phyloP scores from a whole-genome alignment of 2,329 filamentous ascomycete species.

The Aspergillus sp. region DNA sequence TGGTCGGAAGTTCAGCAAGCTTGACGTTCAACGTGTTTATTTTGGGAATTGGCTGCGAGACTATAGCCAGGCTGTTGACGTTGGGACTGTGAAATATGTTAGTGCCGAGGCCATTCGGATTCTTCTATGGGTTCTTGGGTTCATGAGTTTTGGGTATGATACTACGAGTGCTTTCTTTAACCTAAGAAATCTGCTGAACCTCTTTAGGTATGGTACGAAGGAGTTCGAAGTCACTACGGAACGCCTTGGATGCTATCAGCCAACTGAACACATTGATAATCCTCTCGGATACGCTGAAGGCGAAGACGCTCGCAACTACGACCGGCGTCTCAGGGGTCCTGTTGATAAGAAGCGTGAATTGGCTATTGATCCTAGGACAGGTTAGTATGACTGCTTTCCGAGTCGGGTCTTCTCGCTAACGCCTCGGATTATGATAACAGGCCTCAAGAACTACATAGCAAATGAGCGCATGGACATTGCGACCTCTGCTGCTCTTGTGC shows the following conservation, averaged over 20 bases:
- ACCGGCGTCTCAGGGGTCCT: slow-evolving; percentile 75
- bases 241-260: slow-evolving; percentile 76
- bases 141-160: slow-evolving; percentile 77
- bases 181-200: background rate
- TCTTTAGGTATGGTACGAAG: slow-evolving; percentile 59
- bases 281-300: slow-evolving; percentile 87
- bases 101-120: slow-evolving; percentile 89
- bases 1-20: slow-evolving; percentile 82
- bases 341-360: slow-evolving; percentile 78
- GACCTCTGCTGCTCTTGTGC: slow-evolving; percentile 76
- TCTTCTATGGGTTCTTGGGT: slow-evolving; percentile 82
- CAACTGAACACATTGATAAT: slow-evolving; percentile 80
- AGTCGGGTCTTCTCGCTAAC: background rate
- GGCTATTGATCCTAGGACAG: slow-evolving; percentile 70
- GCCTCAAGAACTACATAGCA: slow-evolving; percentile 91
- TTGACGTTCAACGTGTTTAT: slow-evolving; percentile 85
- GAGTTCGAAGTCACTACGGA: slow-evolving; percentile 84
- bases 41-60: slow-evolving; percentile 95
- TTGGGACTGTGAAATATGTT: slow-evolving; percentile 87
- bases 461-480: slow-evolving; percentile 76
- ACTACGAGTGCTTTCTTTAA: background rate
- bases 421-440: slow-evolving; percentile 23
- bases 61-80: slow-evolving; percentile 91
- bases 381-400: slow-evolving; percentile 33
- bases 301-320: slow-evolving; percentile 77